These are phyloP conservation scores for Colletotrichum scovillei DNA, from an alignment of 2,329 filamentous ascomycete genomes.

Conservation along the genomic window DNA sequence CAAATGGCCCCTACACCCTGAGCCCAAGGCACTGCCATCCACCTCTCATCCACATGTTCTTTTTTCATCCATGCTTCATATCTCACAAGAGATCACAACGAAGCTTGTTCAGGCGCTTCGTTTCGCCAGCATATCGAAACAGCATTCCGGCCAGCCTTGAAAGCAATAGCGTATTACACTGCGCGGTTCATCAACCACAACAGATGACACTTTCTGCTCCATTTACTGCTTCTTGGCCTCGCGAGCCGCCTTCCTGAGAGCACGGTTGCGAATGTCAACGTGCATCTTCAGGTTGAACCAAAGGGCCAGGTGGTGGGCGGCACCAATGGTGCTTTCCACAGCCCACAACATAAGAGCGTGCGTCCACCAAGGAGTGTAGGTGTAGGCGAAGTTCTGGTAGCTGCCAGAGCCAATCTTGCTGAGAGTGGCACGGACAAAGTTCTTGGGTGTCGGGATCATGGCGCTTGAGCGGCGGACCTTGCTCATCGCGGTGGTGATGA, in stretches of 20 bases:
- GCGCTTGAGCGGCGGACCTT: conserved; percentile 86
- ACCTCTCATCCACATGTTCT: neutral
- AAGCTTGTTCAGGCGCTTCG: neutral
- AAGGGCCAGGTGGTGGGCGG: conserved; percentile 59
- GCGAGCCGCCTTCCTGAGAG: conserved; percentile 84
- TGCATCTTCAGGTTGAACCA: conserved; percentile 76
- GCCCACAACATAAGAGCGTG: conserved; percentile 91
- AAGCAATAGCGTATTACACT: neutral
- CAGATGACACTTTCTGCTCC: neutral
- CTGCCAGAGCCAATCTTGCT: conserved; percentile 85
- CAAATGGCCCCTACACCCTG: neutral
- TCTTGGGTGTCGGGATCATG: conserved; percentile 82
- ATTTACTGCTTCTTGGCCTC: conserved; percentile 74
- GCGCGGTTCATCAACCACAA: neutral
- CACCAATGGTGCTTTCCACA: conserved; percentile 69
- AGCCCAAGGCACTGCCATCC: neutral
- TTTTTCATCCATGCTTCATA: neutral
- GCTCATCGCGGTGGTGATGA: conserved; percentile 96
- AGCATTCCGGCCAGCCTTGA: neutral
- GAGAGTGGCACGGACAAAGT: conserved; percentile 83
- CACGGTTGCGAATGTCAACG: conserved; percentile 82
- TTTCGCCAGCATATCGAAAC: neutral
- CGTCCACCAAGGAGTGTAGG: conserved; percentile 92
- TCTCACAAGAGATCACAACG: neutral
- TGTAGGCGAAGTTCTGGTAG: conserved; percentile 82